Base-by-base conservation (phyloP, 2,329 filamentous ascomycete species). In the Cytospora schulzeri region DNA sequence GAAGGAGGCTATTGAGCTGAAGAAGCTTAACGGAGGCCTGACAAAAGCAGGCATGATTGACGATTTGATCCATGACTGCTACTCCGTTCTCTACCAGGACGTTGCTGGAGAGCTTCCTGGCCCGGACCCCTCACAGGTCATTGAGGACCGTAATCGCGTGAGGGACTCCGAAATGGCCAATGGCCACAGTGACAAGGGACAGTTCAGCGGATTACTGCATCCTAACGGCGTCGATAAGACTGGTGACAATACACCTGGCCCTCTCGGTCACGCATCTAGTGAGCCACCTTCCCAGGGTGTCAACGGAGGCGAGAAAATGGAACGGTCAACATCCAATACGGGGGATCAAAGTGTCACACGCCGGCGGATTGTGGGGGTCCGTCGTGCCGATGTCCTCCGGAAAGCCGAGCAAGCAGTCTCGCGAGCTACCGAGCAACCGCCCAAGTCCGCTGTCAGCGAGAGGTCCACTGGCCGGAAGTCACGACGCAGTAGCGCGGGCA, bases 51-150 rank as follows among this genome's bases (percentile, higher is more conserved):
- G 88, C 0, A 83, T 89, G 12, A 94, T 98, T 53, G 95, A 99
- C 71, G 95, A 99, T 72, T 83, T 98, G n/a, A 91, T 97, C 69
- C 91, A 89, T 26, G 95, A 99, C 76, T 88, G 91, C 57, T 99
- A 97, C 75, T 90, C 91, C 1, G 83, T 87, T 57, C 80, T 96
- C 19, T 95, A 92, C 73, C 82, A 84, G 22, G 85, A 89, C 33
- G 79, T 93, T 57, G 87, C 87, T 2, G 84, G 84, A 51, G 81
- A 80, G 4, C 77, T 92, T 2, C 83, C 85, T 0, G 80, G 80
- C 31, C 73, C 76, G n/a, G 77, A 82, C 54, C 78, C 83, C 26
- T 76, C 80, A 66, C 74, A 76, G 65, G 76, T 80, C 62, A 80
- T 79, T 68, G 83, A 76, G 69, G 84, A 78, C 67, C 77, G 78